These are phyloP conservation scores for Alopecurus myosuroides DNA, from an alignment of 176 grass and related monocot genomes.

Conservation along the genomic window DNA sequence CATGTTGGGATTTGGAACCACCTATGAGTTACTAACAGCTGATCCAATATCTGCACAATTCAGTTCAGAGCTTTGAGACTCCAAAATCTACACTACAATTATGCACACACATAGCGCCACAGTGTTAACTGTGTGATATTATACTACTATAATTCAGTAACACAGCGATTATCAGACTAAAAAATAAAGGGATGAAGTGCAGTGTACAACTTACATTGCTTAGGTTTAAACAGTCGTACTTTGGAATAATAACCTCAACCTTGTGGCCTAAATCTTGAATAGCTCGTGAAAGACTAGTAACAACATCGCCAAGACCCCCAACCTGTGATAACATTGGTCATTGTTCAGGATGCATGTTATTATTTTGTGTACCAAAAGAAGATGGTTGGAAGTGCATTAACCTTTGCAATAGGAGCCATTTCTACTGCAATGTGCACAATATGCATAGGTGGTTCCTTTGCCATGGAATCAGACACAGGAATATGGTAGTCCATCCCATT, in stretches of 20 bases:
- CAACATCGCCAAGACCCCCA: slow-evolving; percentile 93
- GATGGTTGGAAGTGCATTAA: neutral
- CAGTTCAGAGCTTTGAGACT: neutral
- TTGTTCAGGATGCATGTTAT: neutral
- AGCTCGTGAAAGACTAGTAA: slow-evolving; percentile 97
- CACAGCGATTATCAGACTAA: neutral
- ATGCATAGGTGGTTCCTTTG: slow-evolving; percentile 86
- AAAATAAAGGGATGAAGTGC: slow-evolving; percentile 4
- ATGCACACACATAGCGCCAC: neutral
- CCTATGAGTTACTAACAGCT: neutral
- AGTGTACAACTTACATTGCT: slow-evolving; percentile 70
- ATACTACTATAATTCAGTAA: neutral
- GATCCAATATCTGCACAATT: neutral
- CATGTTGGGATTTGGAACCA: neutral
- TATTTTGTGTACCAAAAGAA: neutral
- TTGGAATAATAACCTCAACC: slow-evolving; percentile 93
- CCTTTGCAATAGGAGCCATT: slow-evolving; percentile 99
- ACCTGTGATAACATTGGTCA: slow-evolving; percentile 46
- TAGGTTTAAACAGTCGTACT: slow-evolving; percentile 91
- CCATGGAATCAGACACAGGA: slow-evolving; percentile 60
- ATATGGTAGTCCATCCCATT: slow-evolving; percentile 89
- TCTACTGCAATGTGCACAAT: slow-evolving; percentile 95
- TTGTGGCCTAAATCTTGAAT: slow-evolving; percentile 95
- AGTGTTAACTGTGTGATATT: neutral
- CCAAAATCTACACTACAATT: neutral